A percentile compares a stretch with the other conserved stretches of the same genome.
Evolutionary conservation across 2,329 filamentous ascomycete genomes (phyloP).

Genomic region (Curvularia eragrostidis): DNA sequence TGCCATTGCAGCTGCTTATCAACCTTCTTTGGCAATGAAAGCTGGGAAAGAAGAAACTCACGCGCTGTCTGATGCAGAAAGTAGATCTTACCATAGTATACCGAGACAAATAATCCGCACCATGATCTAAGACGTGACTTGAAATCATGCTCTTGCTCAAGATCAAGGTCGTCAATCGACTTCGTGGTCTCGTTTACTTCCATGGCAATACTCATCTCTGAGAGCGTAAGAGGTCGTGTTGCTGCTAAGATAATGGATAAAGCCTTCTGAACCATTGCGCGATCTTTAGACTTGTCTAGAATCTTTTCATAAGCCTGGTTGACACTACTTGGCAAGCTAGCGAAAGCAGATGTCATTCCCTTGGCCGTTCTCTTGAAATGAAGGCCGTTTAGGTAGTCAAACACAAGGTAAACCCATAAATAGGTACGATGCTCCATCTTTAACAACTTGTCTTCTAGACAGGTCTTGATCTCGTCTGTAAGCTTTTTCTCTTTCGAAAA

Average conservation of each 20-base stretch:
- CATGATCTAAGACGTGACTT: not conserved
- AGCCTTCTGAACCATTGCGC: not conserved
- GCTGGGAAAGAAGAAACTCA: not conserved
- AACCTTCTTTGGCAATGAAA: not conserved
- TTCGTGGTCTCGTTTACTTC: not conserved
- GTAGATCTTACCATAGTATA: not conserved
- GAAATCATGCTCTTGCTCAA: not conserved
- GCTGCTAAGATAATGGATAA: not conserved
- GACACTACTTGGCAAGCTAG: constrained; percentile 18
- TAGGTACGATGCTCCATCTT: constrained; percentile 26
- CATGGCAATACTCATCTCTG: not conserved
- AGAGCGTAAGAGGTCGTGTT: not conserved
- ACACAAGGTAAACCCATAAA: constrained; percentile 29
- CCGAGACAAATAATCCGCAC: not conserved
- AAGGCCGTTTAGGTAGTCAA: constrained; percentile 16
- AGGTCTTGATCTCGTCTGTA: constrained; percentile 16
- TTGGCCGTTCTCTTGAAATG: constrained; percentile 20
- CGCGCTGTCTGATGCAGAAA: not conserved
- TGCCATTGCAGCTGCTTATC: not conserved
- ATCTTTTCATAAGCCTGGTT: constrained; percentile 25
- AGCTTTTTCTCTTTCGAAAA: constrained; percentile 22
- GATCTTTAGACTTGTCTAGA: constrained; percentile 23
- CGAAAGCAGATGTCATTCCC: constrained; percentile 13
- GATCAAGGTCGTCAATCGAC: not conserved
- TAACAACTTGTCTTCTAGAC: constrained; percentile 19